These are phyloP conservation scores for Aspergillus mulundensis DNA, from an alignment of 495 filamentous ascomycete genomes.

Conservation along the genomic window DNA sequence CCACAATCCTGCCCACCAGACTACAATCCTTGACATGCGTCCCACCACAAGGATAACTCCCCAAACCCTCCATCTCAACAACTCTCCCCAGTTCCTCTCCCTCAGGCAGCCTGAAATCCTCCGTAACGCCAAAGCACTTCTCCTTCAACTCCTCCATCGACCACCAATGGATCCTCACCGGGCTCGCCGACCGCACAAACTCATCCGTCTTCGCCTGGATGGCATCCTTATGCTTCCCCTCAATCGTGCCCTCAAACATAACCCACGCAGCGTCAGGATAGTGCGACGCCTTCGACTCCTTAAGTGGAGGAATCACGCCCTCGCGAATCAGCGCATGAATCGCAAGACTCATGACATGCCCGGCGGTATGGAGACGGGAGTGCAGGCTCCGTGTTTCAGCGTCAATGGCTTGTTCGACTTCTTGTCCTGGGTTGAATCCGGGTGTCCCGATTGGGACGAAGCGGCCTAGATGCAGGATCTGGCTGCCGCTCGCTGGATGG, in stretches of 20 bases:
- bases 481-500: too few species aligned
- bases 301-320: slow-evolving; percentile 44
- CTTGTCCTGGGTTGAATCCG: too few species aligned
- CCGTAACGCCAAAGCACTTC: slow-evolving; percentile 5
- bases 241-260: slow-evolving; percentile 58
- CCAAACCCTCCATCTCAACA: slow-evolving; percentile 55
- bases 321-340: slow-evolving; percentile 43
- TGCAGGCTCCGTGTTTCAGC: slow-evolving; percentile 39
- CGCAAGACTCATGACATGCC: slow-evolving; percentile 58
- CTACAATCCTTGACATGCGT: slow-evolving; percentile 57
- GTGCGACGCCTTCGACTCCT: slow-evolving; percentile 61
- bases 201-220: slow-evolving; percentile 54
- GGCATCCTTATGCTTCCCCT: slow-evolving; percentile 51
- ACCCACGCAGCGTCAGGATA: slow-evolving; percentile 55
- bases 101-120: slow-evolving; percentile 49
- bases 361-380: slow-evolving; percentile 61
- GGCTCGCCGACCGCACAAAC: slow-evolving; percentile 45
- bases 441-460: too few species aligned
- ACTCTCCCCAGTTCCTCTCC: slow-evolving; percentile 46
- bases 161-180: slow-evolving; percentile 60
- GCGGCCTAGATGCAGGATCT: too few species aligned
- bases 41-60: slow-evolving; percentile 61
- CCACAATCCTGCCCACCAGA: slow-evolving; percentile 48
- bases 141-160: slow-evolving; percentile 45
- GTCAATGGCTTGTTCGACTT: too few species aligned